These are phyloP conservation scores for Solanum lignicaule DNA, from an alignment of 257 asterid species.

Conservation along the genomic window DNA sequence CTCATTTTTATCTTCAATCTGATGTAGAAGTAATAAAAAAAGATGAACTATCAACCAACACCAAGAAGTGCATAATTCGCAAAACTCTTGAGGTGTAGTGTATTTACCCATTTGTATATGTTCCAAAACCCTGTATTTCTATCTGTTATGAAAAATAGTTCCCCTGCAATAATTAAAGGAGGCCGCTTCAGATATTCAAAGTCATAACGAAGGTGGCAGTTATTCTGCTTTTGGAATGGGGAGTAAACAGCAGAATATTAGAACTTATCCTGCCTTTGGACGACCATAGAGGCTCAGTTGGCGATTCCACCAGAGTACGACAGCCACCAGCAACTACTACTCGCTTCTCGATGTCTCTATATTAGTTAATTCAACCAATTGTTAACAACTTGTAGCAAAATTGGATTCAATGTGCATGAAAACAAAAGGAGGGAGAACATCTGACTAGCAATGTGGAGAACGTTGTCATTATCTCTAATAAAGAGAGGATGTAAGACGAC, in stretches of 20 bases:
- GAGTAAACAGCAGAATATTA: background rate
- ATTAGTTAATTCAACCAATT: background rate
- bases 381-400: background rate
- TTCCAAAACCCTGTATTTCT: constrained; percentile 91
- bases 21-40: background rate
- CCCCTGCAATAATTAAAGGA: constrained; percentile 43
- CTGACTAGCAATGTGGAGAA: background rate
- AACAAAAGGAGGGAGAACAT: background rate
- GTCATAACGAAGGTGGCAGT: background rate
- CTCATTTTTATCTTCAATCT: constrained; percentile 75
- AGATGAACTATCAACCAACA: background rate
- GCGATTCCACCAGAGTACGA: background rate
- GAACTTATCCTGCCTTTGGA: background rate
- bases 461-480: background rate
- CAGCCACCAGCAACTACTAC: background rate
- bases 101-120: constrained; percentile 81
- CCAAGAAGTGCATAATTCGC: background rate
- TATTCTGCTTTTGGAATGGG: background rate
- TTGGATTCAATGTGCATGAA: background rate
- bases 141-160: constrained; percentile 78
- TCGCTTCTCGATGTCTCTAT: background rate
- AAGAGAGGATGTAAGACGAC: background rate
- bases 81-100: background rate
- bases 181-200: background rate
- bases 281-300: constrained; percentile 2